Evolutionary conservation across 1,284 basidiomycete genomes (phyloP), one percentile per base, ranked within the genome.

Genomic region (Apiotrichum brassicae): DNA sequence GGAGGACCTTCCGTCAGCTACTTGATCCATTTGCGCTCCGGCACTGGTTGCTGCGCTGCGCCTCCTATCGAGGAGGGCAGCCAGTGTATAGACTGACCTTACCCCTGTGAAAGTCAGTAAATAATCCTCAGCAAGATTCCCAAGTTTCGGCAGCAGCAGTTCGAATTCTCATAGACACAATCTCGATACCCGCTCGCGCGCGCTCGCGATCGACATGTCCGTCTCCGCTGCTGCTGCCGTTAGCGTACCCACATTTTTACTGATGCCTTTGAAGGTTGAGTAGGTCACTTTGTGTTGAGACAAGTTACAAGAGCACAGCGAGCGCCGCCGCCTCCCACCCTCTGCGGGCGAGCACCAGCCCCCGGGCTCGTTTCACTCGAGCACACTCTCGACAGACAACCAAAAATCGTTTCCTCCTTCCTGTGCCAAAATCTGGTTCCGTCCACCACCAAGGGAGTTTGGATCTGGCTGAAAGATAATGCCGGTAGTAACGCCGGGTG

Each of bases 1-100:
- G 18, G 61, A 64, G 58, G 66, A 72, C 66, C 70, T 72, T 71
- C 71, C 70, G 61, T 71, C 68, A 58, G 54, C 54, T 56, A 46
- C 37, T 43, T 43, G 41, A 49, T 47, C 52, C 32, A 20, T 38
- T 38, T 38, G 22, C 16, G 7, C 16, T 14, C 18, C n/a, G 39
- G 38, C 33, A 42, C 33, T 34, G 30, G 18, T 18, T 19, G 20
- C 23, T 25, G 14, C 25, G 40, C 40, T 28, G 40, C 40, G 18
- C 6, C 40, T 42, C 40, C 26, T 39, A 22, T 25, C 16, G 32
- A 19, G 16, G 35, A 45, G 46, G 19, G 26, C 37, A 28, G 26
- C 36, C 43, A 20, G 22, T 36, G 25, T 37, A 18, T 37, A 33
- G 49, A 53, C 52, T 49, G 47, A 49, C 46, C 52, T 48, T 53